These are phyloP conservation scores for Gossypium armourianum DNA, from an alignment of 441 rosid genomes.

Conservation along the genomic window DNA sequence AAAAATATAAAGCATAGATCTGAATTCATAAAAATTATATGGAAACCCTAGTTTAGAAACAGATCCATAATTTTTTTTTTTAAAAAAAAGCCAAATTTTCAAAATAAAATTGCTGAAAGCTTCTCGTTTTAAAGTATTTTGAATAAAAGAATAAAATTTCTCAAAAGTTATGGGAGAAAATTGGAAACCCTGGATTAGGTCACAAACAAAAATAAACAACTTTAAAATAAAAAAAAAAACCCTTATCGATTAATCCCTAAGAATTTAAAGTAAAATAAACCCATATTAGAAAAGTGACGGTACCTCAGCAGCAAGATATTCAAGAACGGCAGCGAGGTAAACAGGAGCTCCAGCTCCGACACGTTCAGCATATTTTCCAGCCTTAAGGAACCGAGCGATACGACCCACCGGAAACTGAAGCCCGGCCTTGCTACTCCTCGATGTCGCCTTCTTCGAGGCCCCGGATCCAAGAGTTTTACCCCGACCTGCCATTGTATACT, in stretches of 20 bases:
- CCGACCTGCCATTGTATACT: constrained; percentile 58
- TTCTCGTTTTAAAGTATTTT: background rate
- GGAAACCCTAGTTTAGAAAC: background rate
- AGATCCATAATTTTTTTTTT: background rate
- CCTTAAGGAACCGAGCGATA: constrained; percentile 84
- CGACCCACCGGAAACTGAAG: constrained; percentile 90
- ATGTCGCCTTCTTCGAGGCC: constrained; percentile 72
- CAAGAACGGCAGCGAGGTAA: constrained; percentile 85
- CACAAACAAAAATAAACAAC: background rate
- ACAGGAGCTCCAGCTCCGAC: constrained; percentile 97
- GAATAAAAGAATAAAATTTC: background rate
- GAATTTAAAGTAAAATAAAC: background rate
- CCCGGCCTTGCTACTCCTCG: constrained; percentile 90
- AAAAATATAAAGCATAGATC: background rate
- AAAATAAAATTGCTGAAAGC: background rate
- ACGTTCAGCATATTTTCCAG: constrained; percentile 90
- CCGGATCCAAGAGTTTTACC: constrained; percentile 85
- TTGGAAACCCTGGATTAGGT: constrained; percentile 24
- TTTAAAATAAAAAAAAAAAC: background rate
- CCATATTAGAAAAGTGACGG: background rate
- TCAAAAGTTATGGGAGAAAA: background rate
- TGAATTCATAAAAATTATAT: background rate
- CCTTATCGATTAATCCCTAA: background rate
- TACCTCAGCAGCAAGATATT: constrained; percentile 85
- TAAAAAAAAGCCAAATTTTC: background rate